phyloP scores from a whole-genome alignment of 208 protist species.

The Wallacemonas collosoma region DNA sequence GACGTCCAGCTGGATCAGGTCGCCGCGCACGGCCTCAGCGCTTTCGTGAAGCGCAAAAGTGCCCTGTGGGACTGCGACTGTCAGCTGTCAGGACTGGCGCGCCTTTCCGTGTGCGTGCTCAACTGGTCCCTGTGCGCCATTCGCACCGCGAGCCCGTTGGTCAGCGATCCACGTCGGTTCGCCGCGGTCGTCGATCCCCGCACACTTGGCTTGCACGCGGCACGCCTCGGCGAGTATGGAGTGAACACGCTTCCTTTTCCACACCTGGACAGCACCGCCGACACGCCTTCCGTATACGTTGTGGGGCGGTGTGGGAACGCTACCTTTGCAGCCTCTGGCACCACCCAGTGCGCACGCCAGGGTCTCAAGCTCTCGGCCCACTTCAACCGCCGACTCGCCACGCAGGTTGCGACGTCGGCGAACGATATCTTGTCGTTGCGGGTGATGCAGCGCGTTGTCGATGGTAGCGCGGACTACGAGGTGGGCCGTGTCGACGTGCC shows the following conservation, averaged over 20 bases:
- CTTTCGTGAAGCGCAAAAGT: neutral
- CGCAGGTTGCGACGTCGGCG: neutral
- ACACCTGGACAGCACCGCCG: neutral
- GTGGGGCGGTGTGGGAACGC: neutral
- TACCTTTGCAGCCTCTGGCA: neutral
- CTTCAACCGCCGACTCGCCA: neutral
- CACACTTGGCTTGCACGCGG: neutral
- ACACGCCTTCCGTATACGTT: neutral
- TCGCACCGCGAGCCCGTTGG: neutral
- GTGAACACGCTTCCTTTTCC: neutral
- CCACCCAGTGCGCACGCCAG: neutral
- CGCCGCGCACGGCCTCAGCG: neutral
- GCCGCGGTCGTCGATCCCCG: conserved; percentile 2
- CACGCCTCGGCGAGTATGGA: neutral
- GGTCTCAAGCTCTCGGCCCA: conserved; percentile 5
- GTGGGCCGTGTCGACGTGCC: conserved; percentile 13
- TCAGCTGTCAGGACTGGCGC: neutral
- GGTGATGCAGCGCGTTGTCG: neutral
- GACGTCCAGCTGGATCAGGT: conserved; percentile 16
- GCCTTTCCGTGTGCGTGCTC: neutral
- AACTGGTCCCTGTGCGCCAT: conserved; percentile 2
- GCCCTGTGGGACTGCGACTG: neutral
- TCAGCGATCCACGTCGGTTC: neutral
- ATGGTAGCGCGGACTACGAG: conserved; percentile 11
- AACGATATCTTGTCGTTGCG: neutral